Conservation (phyloP, 2,329 filamentous ascomycete genomes). For the Epichloe gansuensis region DNA sequence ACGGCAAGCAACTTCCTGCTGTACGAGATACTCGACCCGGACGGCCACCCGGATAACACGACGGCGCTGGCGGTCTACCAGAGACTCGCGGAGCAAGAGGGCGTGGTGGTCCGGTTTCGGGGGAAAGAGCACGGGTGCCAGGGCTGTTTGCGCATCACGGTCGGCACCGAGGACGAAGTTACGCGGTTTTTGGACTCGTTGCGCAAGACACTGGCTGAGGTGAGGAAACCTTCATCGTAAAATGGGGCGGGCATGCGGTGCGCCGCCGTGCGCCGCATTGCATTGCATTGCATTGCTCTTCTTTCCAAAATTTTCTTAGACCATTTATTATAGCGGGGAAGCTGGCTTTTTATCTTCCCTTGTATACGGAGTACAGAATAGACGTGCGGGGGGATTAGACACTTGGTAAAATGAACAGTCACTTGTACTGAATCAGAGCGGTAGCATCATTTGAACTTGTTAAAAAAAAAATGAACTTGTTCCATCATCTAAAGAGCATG, state of each 20-base stretch:
- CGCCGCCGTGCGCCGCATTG: too few species aligned
- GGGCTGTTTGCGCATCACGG: constrained; percentile 80
- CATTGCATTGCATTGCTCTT: too few species aligned
- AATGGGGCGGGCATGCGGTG: not conserved
- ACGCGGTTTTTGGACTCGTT: constrained; percentile 64
- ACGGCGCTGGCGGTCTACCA: constrained; percentile 73
- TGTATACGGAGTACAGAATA: too few species aligned
- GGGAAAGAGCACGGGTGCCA: constrained; percentile 84
- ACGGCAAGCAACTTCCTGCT: constrained; percentile 78
- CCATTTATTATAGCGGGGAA: too few species aligned
- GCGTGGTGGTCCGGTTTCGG: constrained; percentile 86
- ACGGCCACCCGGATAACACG: constrained; percentile 65
- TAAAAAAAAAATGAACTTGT: not conserved
- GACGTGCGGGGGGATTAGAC: too few species aligned
- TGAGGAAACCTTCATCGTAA: constrained; percentile 15
- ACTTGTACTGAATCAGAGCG: too few species aligned
- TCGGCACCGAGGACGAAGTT: constrained; percentile 82
- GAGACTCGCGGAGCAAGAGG: constrained; percentile 67
- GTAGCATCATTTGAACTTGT: not conserved
- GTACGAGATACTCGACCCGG: constrained; percentile 67
- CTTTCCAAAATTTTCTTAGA: too few species aligned
- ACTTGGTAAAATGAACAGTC: too few species aligned
- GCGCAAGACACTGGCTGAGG: constrained; percentile 32
- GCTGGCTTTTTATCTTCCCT: too few species aligned
- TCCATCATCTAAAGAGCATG: not conserved